Evolutionary conservation across 441 rosid genomes (phyloP), one percentile per base, ranked within the genome.

Genomic region (Mallotus japonicus): DNA sequence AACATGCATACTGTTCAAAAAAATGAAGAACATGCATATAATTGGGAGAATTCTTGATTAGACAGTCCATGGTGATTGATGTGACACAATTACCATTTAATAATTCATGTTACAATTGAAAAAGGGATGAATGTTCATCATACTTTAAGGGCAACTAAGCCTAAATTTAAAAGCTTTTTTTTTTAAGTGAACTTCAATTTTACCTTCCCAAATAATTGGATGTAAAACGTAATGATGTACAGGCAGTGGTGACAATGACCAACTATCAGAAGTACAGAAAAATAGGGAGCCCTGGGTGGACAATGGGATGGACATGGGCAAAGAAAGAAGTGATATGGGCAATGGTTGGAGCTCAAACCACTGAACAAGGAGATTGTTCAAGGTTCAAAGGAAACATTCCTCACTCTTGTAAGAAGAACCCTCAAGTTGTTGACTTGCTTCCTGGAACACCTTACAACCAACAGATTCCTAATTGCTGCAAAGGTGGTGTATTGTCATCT

Each of bases 301-400:
- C 85, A 55, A 32, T 90, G n/a, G 88, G 91, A 3, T 92, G 97
- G 97, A 82, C 86, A 69, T 92, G 95, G 97, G 91, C 93, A 11
- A 89, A 89, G 73, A 89, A 89, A 73, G 94, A 90, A 76, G 89
- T 92, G 72, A 85, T 89, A 58, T 90, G 93, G 94, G 77, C 90
- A 54, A 85, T 92, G 87, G 84, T 84, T 11, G 97, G 96, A 24
- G 85, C 95, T 10, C 93, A 90, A 80, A 78, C 97, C 32, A 86
- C 89, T 4, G 92, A 90, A 32, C 97, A 92, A 83, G 96, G 97
- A 61, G 94, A 92, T 67, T 92, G 96, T 76, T 90, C 97, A 63
- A 87, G 82, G 79, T 92, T 90, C 86, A 90, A 87, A 72, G 92
- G 85, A 13, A 84, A 83, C 62, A 75, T 87, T 44, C 96, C 96